These are phyloP conservation scores for Auricularia auricula-judae DNA, from an alignment of 768 basidiomycete species.

Conservation along the genomic window DNA sequence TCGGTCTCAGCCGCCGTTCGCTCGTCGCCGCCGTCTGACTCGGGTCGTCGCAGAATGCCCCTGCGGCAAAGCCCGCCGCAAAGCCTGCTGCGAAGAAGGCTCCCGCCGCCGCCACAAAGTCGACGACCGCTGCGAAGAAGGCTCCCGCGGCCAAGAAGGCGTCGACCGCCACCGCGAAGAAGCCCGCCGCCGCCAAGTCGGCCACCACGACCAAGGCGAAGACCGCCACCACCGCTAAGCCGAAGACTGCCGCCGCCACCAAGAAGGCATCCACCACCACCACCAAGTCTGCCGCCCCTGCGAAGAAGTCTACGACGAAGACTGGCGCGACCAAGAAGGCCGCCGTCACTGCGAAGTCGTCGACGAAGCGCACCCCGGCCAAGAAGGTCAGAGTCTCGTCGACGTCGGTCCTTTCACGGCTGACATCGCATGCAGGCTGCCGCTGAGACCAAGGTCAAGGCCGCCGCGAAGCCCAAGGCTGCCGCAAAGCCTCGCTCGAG, in stretches of 20 bases:
- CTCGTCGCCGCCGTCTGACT: slow-evolving; percentile 3
- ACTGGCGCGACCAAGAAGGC: slow-evolving; percentile 26
- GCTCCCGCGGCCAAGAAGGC: slow-evolving; percentile 6
- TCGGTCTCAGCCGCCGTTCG: not conserved
- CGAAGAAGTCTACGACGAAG: slow-evolving; percentile 22
- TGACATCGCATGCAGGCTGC: slow-evolving; percentile 3
- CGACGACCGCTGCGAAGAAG: slow-evolving; percentile 12
- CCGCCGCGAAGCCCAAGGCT: slow-evolving; percentile 22
- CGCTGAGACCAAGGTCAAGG: slow-evolving; percentile 9
- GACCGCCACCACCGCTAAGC: slow-evolving; percentile 12
- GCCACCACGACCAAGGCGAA: slow-evolving; percentile 22
- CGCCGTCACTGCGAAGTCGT: slow-evolving; percentile 11
- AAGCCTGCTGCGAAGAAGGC: slow-evolving; percentile 26
- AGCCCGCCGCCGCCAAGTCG: slow-evolving; percentile 29
- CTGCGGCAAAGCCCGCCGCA: slow-evolving; percentile 32
- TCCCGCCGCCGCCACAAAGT: slow-evolving; percentile 27
- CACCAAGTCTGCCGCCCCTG: not conserved
- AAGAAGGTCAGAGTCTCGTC: not conserved
- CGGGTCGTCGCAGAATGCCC: slow-evolving; percentile 4
- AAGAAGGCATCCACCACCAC: not conserved
- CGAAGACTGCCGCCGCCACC: not conserved
- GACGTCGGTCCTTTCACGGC: not conserved
- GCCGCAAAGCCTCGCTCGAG: slow-evolving; percentile 8
- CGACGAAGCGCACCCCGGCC: not conserved
- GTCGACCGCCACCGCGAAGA: slow-evolving; percentile 17